Evolutionary conservation across 139 green algal species (phyloP).

Genomic region (Raphidocelis subcapitata): DNA sequence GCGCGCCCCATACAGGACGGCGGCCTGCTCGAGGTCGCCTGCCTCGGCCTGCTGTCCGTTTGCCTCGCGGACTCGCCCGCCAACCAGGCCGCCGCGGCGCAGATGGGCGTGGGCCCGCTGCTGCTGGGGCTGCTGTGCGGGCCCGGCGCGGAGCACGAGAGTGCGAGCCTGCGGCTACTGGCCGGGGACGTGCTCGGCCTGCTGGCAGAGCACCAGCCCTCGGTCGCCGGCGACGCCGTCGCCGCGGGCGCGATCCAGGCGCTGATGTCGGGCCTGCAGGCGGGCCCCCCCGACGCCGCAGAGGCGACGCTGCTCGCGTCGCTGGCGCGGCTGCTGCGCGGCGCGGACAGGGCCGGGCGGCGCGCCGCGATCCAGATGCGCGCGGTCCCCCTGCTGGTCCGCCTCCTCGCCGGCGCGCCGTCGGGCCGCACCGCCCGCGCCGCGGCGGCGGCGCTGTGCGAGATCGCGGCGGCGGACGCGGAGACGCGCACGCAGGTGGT

Average conservation of each 20-base stretch:
- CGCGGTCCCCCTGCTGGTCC: too few species aligned
- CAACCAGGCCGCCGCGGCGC: constrained; percentile 22
- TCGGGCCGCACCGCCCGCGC: too few species aligned
- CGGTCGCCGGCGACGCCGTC: background rate
- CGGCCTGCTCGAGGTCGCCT: constrained; percentile 9
- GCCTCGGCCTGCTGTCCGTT: constrained; percentile 25
- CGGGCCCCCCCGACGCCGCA: background rate
- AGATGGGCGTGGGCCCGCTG: constrained; percentile 5
- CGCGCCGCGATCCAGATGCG: too few species aligned
- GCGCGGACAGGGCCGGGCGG: background rate
- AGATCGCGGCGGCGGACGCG: too few species aligned
- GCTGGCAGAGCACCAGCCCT: constrained; percentile 9
- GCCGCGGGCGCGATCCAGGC: constrained; percentile 13
- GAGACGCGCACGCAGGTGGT: constrained; percentile 3
- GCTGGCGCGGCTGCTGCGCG: background rate
- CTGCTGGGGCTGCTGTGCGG: constrained; percentile 17
- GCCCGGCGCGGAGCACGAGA: background rate
- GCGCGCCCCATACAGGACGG: constrained; percentile 12
- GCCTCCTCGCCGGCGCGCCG: too few species aligned
- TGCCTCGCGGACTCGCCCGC: constrained; percentile 25
- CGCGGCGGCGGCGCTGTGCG: too few species aligned
- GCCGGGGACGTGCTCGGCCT: background rate
- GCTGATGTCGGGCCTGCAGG: constrained; percentile 29
- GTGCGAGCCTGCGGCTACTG: background rate
- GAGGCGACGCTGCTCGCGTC: background rate